Evolutionary conservation across 1,284 basidiomycete species (phyloP).

Genomic region (Sanguinoderma infundibulare): DNA sequence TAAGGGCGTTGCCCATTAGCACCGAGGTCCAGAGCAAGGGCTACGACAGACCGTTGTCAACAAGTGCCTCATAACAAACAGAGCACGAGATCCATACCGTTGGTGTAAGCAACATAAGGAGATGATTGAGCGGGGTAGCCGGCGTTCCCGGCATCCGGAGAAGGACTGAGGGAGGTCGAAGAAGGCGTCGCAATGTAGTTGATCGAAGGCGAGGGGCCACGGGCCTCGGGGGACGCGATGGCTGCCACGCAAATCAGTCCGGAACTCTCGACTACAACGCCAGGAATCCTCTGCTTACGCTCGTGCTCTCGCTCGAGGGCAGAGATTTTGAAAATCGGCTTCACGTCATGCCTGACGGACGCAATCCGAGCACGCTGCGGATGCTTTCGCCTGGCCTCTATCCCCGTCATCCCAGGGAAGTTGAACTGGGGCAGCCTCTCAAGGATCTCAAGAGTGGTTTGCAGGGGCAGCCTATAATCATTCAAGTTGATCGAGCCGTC

Average conservation of each 20-base stretch:
- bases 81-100: neutral
- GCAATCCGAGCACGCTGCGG: neutral
- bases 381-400: conserved; percentile 6
- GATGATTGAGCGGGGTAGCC: neutral
- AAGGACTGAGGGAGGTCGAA: neutral
- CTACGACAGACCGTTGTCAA: neutral
- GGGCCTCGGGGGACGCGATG: neutral
- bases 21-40: conserved; percentile 2
- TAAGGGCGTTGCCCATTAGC: neutral
- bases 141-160: neutral
- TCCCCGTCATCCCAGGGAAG: neutral
- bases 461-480: neutral
- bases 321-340: neutral
- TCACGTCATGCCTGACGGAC: neutral
- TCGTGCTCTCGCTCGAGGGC: neutral
- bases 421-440: conserved; percentile 8
- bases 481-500: neutral
- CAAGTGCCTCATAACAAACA: neutral
- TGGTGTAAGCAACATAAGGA: neutral
- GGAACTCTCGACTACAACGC: too few species aligned
- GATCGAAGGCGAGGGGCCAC: too few species aligned
- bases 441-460: neutral
- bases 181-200: neutral
- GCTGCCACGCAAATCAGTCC: neutral
- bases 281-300: neutral